These are phyloP conservation scores for Cercospora janseana DNA, from an alignment of 2,329 filamentous ascomycete species.

Conservation along the genomic window DNA sequence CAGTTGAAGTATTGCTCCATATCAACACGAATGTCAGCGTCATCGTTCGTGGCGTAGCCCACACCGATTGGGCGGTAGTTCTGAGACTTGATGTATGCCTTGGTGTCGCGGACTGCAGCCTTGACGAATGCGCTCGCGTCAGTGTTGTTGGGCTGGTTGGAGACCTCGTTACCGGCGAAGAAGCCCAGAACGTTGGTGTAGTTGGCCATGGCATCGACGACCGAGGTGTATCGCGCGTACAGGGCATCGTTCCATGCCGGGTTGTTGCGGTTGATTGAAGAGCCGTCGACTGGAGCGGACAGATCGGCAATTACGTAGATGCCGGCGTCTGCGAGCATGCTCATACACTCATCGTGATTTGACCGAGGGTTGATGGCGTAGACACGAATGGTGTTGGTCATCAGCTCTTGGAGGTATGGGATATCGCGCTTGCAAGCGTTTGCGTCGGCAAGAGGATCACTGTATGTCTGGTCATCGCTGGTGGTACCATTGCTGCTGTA, in stretches of 20 bases:
- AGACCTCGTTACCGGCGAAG: conserved; percentile 98
- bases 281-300: conserved; percentile 62
- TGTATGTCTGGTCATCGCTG: conserved; percentile 58
- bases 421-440: conserved; percentile 78
- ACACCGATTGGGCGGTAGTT: conserved; percentile 78
- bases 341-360: conserved; percentile 84
- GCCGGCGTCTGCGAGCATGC: conserved; percentile 72
- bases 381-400: conserved; percentile 90
- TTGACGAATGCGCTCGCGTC: conserved; percentile 91
- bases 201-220: conserved; percentile 75
- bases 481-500: conserved; percentile 45
- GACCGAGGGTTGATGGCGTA: conserved; percentile 82
- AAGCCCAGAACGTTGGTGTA: conserved; percentile 95
- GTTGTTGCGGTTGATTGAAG: conserved; percentile 80
- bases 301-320: conserved; percentile 96
- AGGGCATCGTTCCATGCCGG: conserved; percentile 77
- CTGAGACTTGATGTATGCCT: conserved; percentile 84
- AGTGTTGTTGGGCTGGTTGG: conserved; percentile 86
- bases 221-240: conserved; percentile 75
- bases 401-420: conserved; percentile 71
- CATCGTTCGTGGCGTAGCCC: conserved; percentile 94
- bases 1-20: conserved; percentile 96
- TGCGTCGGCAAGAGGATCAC: conserved; percentile 76
- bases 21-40: conserved; percentile 74
- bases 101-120: conserved; percentile 93